Conservation (phyloP, 2,329 filamentous ascomycete species). For the Colletotrichum spinosum region DNA sequence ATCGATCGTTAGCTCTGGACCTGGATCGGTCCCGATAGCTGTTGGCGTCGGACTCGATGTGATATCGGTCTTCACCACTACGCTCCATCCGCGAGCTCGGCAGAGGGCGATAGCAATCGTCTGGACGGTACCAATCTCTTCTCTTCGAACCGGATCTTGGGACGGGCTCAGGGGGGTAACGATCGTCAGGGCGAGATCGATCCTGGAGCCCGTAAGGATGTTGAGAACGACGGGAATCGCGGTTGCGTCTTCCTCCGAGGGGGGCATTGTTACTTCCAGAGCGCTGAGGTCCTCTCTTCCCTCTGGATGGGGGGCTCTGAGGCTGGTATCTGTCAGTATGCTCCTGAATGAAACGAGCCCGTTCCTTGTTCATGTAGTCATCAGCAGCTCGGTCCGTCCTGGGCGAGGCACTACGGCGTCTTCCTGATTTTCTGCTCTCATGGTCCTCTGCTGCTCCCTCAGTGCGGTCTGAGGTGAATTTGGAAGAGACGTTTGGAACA, state of each 20-base stretch:
- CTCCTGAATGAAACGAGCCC: conserved; percentile 14
- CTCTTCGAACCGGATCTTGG: too few relatives aligned
- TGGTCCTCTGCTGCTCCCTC: too few relatives aligned
- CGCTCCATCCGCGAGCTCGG: too few relatives aligned
- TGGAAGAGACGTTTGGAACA: too few relatives aligned
- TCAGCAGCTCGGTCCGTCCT: background rate
- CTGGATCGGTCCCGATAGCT: too few relatives aligned
- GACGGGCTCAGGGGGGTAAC: too few relatives aligned
- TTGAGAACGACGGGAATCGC: conserved; percentile 4
- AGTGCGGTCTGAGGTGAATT: too few relatives aligned
- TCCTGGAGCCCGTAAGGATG: background rate
- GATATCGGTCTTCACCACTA: too few relatives aligned
- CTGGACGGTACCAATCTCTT: background rate
- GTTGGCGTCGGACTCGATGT: too few relatives aligned
- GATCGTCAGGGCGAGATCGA: conserved; percentile 8
- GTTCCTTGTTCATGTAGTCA: conserved; percentile 18
- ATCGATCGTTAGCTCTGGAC: too few relatives aligned
- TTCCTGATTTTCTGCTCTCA: too few relatives aligned
- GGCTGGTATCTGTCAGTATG: conserved; percentile 5
- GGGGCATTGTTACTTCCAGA: conserved; percentile 17
- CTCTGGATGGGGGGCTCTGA: background rate
- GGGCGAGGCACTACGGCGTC: too few relatives aligned
- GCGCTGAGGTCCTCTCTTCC: background rate
- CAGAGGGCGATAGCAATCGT: background rate
- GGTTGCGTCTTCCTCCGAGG: conserved; percentile 4